Conservation (phyloP, 2,329 filamentous ascomycete species). For the Arthroderma sp. region DNA sequence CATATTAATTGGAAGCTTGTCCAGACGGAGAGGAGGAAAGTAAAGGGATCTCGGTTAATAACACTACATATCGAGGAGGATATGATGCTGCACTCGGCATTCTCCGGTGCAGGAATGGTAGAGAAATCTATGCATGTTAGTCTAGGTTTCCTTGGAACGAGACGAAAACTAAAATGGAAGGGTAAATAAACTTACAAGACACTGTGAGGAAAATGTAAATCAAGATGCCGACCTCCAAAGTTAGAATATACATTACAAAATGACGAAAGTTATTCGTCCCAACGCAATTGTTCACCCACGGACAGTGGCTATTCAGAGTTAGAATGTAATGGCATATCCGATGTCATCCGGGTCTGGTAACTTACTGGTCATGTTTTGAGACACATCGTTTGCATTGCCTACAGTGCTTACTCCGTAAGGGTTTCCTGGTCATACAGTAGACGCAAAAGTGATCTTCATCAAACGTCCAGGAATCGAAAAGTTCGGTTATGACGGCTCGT, state of each 20-base stretch:
- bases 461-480: slow-evolving; percentile 75
- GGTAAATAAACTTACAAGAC: slow-evolving; percentile 44
- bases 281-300: slow-evolving; percentile 95
- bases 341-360: slow-evolving; percentile 11
- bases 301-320: slow-evolving; percentile 60
- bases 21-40: slow-evolving; percentile 69
- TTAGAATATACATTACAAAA: slow-evolving; percentile 81
- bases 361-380: slow-evolving; percentile 91
- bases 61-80: slow-evolving; percentile 61
- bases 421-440: slow-evolving; percentile 84
- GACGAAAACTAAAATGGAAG: not conserved
- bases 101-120: slow-evolving; percentile 39
- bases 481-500: slow-evolving; percentile 74
- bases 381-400: slow-evolving; percentile 82
- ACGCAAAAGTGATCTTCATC: slow-evolving; percentile 92
- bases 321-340: not conserved
- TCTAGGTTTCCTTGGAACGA: not conserved
- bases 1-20: slow-evolving; percentile 72
- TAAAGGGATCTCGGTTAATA: slow-evolving; percentile 71
- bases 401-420: slow-evolving; percentile 91
- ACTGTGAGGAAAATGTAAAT: slow-evolving; percentile 59
- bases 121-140: slow-evolving; percentile 46
- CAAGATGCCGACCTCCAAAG: slow-evolving; percentile 60
- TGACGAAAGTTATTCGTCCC: slow-evolving; percentile 92
- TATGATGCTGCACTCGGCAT: slow-evolving; percentile 56